These are phyloP conservation scores for Tinospora cordifolia DNA, from an alignment of 164 flowering plant genomes.

Conservation along the genomic window DNA sequence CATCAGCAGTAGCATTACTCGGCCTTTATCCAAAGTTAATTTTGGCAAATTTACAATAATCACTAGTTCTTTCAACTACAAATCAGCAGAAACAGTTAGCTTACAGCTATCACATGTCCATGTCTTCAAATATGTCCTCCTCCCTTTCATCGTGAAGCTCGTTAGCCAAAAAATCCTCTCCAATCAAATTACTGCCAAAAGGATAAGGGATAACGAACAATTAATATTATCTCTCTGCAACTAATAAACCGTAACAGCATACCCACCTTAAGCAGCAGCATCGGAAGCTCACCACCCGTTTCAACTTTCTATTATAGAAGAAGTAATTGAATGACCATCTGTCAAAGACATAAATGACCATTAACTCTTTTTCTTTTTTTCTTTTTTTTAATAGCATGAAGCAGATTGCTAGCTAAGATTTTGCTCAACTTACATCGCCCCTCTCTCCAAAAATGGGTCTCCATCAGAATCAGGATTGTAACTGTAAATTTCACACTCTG, in stretches of 20 bases:
- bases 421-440: constrained; percentile 59
- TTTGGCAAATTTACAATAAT: background rate
- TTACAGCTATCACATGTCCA: constrained; percentile 64
- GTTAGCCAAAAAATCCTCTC: constrained; percentile 44
- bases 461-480: constrained; percentile 72
- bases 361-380: no score
- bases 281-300: constrained; percentile 82
- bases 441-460: constrained; percentile 77
- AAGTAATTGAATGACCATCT: constrained; percentile 96
- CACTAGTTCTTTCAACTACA: background rate
- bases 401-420: background rate
- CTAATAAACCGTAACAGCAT: background rate
- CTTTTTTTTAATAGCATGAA: background rate
- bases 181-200: constrained; percentile 62
- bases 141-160: constrained; percentile 40
- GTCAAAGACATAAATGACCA: constrained; percentile 17
- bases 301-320: constrained; percentile 80
- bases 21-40: background rate
- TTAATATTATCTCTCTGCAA: background rate
- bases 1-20: no score
- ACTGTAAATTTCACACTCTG: constrained; percentile 87
- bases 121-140: constrained; percentile 64
- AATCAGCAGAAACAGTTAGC: background rate
- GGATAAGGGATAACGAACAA: background rate
- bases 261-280: constrained; percentile 78